Base-by-base conservation (phyloP, 306 rosid species). In the Ormosia emarginata region DNA sequence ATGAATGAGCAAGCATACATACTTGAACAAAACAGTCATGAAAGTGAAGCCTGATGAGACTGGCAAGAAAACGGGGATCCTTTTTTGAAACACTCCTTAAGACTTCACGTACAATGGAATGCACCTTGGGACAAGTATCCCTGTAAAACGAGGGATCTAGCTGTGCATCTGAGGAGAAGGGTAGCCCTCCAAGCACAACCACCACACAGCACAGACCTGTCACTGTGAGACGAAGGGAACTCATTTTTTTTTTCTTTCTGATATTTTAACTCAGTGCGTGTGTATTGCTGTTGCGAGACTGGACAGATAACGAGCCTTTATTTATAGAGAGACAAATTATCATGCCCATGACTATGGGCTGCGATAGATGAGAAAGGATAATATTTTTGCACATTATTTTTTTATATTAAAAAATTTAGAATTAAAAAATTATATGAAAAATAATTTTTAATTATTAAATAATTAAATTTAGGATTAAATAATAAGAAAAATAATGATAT, bases 21-120 rank as follows among this genome's bases (percentile, higher is more conserved):
- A 87, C 91, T 14, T 81, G 80, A 56, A 88, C 89, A 30, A 88
- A 86, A 56, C 91, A 88, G 18, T 88, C 91, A 24, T 88, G 91
- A 64, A 88, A 88, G 36, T 83, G 88, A 73, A 88, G 89, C 71
- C 87, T 83, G 2, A 64, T 1, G 66, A 85, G 78, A 71, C 87
- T 82, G 10, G 80, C 89, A 7, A 78, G 74, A 33, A 84, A 84
- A 7, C 86, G 78, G 0, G 77, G 53, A 59, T 87, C 87, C 1
- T 40, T 61, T 17, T 5, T 43, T 4, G 79, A 63, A 56, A 84
- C 83, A 0, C 10, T 3, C 0, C 39, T 3, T 9, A 87, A 36
- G 3, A 78, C 75, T 17, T 29, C 71, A 8, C 56, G 36, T 0
- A 87, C 81, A 11, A 68, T 53, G 47, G 63, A 4, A 3, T 10